Conservation (phyloP, 306 rosid species). For the Cucurbita maxima region DNA sequence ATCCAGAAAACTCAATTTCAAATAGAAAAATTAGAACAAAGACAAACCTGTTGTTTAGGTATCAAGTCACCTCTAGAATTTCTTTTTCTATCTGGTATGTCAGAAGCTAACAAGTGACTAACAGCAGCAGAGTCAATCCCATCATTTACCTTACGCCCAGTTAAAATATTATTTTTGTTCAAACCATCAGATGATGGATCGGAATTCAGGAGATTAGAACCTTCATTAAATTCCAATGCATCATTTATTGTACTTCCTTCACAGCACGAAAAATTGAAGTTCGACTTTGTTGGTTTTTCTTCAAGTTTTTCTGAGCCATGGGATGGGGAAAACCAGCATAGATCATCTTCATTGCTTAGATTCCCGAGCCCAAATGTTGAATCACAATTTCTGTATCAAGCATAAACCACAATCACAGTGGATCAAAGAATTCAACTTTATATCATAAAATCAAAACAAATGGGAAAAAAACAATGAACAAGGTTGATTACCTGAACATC, state of each 20-base stretch:
- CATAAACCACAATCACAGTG: not conserved
- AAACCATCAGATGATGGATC: conserved; percentile 18
- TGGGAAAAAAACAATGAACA: not conserved
- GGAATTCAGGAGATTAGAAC: conserved; percentile 19
- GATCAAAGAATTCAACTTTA: not conserved
- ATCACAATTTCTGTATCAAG: conserved; percentile 53
- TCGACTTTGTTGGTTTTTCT: conserved; percentile 37
- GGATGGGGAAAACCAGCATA: conserved; percentile 57
- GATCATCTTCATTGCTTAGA: conserved; percentile 50
- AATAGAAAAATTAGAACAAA: not conserved
- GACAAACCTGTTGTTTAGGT: conserved; percentile 38
- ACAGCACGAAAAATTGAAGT: conserved; percentile 30
- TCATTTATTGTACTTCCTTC: conserved; percentile 34
- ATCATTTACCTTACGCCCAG: conserved; percentile 13
- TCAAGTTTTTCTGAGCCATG: conserved; percentile 40
- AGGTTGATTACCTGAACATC: conserved; percentile 52
- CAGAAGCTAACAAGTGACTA: conserved; percentile 20
- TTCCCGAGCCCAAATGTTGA: conserved; percentile 47
- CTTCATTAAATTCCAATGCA: conserved; percentile 21
- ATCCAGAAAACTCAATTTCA: not conserved
- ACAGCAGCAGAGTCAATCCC: conserved; percentile 15
- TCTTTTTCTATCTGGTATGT: conserved; percentile 21
- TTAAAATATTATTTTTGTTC: conserved; percentile 14
- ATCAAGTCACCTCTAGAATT: conserved; percentile 15
- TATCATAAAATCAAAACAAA: conserved; percentile 1